These are phyloP conservation scores for Brassica nigra DNA, from an alignment of 345 rosid genomes.

Conservation along the genomic window DNA sequence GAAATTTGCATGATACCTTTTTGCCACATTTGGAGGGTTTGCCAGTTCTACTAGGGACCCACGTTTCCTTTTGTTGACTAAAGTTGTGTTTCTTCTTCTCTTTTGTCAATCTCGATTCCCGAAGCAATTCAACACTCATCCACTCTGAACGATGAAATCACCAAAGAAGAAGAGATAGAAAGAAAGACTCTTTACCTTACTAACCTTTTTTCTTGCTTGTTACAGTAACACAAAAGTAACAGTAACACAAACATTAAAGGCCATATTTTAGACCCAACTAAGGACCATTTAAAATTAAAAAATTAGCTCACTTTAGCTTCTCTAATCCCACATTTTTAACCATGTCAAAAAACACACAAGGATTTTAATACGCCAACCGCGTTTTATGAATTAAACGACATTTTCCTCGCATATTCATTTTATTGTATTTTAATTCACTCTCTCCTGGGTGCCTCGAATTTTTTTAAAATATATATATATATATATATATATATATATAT, in stretches of 20 bases:
- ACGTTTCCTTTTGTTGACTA: constrained; percentile 33
- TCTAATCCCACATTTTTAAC: not conserved
- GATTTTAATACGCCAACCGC: constrained; percentile 17
- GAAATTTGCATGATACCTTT: constrained; percentile 47
- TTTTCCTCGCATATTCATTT: constrained; percentile 8
- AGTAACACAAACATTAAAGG: not conserved
- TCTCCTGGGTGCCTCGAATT: not conserved
- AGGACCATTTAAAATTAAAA: not conserved
- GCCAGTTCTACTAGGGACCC: constrained; percentile 37
- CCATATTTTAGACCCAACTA: not conserved
- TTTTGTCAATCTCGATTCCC: not conserved
- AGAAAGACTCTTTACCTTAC: not conserved
- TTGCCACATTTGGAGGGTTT: constrained; percentile 52
- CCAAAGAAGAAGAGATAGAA: not conserved
- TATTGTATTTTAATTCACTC: not conserved
- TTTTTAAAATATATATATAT: too few relatives aligned
- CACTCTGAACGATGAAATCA: not conserved
- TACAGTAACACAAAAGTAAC: not conserved
- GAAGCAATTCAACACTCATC: not conserved
- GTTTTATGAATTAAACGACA: constrained; percentile 27
- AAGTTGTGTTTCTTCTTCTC: constrained; percentile 2
- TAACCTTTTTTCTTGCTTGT: not conserved
- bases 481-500: too few relatives aligned
- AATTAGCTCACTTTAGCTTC: not conserved
- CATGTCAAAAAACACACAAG: not conserved